These are phyloP conservation scores for Radiomyces spectabilis DNA, from an alignment of 192 early-diverging fungal genomes.

Conservation along the genomic window DNA sequence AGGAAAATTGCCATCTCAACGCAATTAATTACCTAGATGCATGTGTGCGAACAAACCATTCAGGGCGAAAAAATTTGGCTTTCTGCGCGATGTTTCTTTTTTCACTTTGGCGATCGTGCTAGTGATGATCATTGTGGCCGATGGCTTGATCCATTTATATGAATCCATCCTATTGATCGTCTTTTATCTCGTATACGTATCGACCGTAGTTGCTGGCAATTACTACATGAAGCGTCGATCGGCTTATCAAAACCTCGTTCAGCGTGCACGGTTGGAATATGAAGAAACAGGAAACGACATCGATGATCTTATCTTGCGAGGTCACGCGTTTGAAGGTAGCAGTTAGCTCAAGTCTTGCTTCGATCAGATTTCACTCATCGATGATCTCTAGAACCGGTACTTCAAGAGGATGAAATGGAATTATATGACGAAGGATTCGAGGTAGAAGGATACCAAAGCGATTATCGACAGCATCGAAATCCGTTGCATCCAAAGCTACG, in stretches of 20 bases:
- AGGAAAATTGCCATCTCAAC: too few relatives aligned
- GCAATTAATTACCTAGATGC: constrained; percentile 28
- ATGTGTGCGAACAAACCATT: constrained; percentile 80
- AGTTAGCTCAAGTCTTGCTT: background rate
- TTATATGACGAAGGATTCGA: constrained; percentile 27
- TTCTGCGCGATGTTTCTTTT: constrained; percentile 75
- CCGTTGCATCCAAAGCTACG: constrained; percentile 13
- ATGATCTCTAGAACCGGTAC: constrained; percentile 1
- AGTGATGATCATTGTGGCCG: constrained; percentile 43
- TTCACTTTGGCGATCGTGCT: constrained; percentile 56
- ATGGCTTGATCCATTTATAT: constrained; percentile 45
- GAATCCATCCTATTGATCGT: constrained; percentile 49
- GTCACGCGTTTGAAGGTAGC: background rate
- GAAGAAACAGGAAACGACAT: constrained; percentile 27
- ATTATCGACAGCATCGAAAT: constrained; percentile 5
- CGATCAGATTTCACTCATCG: background rate
- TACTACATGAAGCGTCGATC: constrained; percentile 37
- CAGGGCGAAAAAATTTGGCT: constrained; percentile 55
- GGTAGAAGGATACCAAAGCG: constrained; percentile 15
- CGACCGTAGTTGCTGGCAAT: constrained; percentile 50
- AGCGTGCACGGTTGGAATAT: constrained; percentile 39
- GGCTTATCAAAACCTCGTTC: constrained; percentile 29
- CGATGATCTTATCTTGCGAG: constrained; percentile 17
- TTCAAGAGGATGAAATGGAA: constrained; percentile 23
- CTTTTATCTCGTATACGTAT: constrained; percentile 57